Percentiles rank a stretch among this genome's conserved stretches.
These are phyloP conservation scores for Acanthamoeba healyi DNA, from an alignment of 208 protist species.

Conservation along the genomic window DNA sequence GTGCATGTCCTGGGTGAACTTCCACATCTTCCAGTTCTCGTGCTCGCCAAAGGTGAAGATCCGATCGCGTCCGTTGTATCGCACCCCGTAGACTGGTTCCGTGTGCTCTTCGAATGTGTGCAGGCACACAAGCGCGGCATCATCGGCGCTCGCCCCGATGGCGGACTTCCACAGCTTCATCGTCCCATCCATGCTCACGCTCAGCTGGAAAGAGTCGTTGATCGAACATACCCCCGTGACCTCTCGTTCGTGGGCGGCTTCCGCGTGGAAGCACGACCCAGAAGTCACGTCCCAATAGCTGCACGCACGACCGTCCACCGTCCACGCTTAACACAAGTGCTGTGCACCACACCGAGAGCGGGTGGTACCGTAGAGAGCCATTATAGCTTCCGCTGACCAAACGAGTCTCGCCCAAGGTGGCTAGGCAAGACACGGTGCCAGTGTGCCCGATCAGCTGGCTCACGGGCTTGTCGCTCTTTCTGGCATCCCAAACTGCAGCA, in stretches of 20 bases:
- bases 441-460: neutral
- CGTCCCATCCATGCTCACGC: neutral
- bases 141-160: neutral
- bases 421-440: neutral
- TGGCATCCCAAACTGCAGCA: neutral
- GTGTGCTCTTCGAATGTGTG: conserved; percentile 35
- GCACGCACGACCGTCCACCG: neutral
- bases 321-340: neutral
- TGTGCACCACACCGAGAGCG: neutral
- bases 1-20: conserved; percentile 64
- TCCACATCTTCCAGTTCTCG: conserved; percentile 7
- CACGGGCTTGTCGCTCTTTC: neutral
- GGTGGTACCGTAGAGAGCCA: neutral
- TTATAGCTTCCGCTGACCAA: neutral
- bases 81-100: neutral
- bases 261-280: neutral
- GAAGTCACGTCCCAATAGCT: neutral
- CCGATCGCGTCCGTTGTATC: conserved; percentile 45
- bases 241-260: neutral
- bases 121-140: neutral
- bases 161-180: neutral
- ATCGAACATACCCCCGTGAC: neutral
- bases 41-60: neutral
- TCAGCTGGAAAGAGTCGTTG: neutral
- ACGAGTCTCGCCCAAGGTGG: neutral